Base-by-base conservation (phyloP, 306 rosid species). In the Rosa multiflora region DNA sequence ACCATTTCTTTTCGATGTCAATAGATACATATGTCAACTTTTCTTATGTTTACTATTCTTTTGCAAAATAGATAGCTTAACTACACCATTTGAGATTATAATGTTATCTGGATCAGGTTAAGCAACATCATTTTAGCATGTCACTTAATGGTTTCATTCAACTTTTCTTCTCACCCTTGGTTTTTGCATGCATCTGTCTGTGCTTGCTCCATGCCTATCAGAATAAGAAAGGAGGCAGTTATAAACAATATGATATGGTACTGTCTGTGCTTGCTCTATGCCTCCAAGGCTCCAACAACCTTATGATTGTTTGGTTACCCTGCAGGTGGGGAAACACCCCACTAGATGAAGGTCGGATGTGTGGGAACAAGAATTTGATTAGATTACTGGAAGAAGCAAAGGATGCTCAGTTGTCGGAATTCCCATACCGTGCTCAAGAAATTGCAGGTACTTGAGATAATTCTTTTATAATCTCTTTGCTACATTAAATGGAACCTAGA, bases 301-400 rank as follows among this genome's bases (percentile, higher is more conserved):
- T 8, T 44, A 71, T 63, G 46, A 61, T 61, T 70, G 58, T 77
- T 73, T 67, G 11, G 21, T 35, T 13, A 44, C 63, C 12, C 70
- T 76, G 68, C 86, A 95, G 99, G 87, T 91, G 99, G 98, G 98
- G 99, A 85, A 91, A 91, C 78, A 93, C 98, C 72, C 98, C 99
- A 5, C 79, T 95, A 51, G 94, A 90, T 86, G 99, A 91, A 82
- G 94, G 88, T 66, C 90, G 89, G 44, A 90, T 79, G 86, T 86
- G 91, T 78, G 99, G 97, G 83, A 95, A 95, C 83, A 88, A 88
- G 83, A 93, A 89, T 80, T 74, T 95, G 80, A 87, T 91, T 70
- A 89, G 82, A 84, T 83, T 93, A n/a, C 82, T 95, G 67, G 98
- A 90, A 90, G 89, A 81, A 73, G 97, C 97, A 74, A 93, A 89